phyloP scores from a whole-genome alignment of 2,329 filamentous ascomycete species.

The Scedosporium boydii region DNA sequence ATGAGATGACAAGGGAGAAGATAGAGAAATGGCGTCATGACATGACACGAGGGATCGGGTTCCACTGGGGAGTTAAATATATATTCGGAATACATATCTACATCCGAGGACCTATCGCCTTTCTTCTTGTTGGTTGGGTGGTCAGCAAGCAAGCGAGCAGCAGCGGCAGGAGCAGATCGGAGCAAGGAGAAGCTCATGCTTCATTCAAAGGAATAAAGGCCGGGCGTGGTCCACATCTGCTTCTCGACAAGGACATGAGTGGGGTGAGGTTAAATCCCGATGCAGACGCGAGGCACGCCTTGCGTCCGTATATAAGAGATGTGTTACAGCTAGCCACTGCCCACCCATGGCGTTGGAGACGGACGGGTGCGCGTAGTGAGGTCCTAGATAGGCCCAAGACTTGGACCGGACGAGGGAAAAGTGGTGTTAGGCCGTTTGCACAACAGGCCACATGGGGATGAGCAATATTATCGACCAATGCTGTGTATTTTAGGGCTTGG shows the following conservation, averaged over 20 bases:
- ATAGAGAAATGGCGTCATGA: neutral
- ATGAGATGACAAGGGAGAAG: neutral
- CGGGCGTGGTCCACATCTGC: neutral
- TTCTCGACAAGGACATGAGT: neutral
- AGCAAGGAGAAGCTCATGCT: neutral
- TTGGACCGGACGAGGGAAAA: neutral
- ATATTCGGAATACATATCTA: neutral
- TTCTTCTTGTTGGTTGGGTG: neutral
- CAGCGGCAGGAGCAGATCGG: neutral
- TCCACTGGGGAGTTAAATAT: neutral
- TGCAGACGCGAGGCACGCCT: neutral
- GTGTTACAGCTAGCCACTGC: neutral
- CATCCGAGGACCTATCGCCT: neutral
- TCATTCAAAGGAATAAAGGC: no score
- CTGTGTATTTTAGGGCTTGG: neutral
- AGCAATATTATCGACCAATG: neutral
- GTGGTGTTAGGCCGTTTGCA: neutral
- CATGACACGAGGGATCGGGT: neutral
- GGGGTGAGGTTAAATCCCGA: neutral
- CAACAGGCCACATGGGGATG: neutral
- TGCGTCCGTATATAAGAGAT: neutral
- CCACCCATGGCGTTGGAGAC: neutral
- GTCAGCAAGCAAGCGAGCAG: neutral
- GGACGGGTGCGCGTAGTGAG: neutral
- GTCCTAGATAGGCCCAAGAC: neutral